Base-by-base conservation (phyloP, 2,329 filamentous ascomycete genomes). In the Colletotrichum lupini region DNA sequence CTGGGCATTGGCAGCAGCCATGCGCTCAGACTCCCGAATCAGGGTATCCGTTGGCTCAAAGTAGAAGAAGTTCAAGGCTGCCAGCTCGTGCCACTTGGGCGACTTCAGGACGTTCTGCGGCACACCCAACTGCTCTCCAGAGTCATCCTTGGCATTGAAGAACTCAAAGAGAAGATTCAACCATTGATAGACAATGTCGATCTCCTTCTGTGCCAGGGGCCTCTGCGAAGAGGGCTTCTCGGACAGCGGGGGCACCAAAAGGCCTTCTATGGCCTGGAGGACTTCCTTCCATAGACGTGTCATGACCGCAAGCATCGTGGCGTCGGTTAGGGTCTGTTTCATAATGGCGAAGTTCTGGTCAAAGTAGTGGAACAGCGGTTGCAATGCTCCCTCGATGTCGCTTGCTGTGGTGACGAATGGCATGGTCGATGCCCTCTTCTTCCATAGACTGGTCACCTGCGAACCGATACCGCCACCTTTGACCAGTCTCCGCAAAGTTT, bases 251-350 rank as follows among this genome's bases (percentile, higher is more conserved):
- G 97, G 97, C 3, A 99, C 96, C 52, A 99, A 89, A 22, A 99
- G 87, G 49, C 90, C 90, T 83, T 99, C 97, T 75, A 98, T 93
- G 1, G 96, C 97, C 77, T 95, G 92, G 19, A 99, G 88, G 0
- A 98, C 95, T 82, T 99, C 97, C 83, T 99, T 99, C 97, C 97
- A 99, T 6, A 99, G 85, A 57, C 97, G 92, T 26, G 95, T 97
- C 97, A 99, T 99, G 78, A 99, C 97, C 81, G 97, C 95, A 77
- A 95, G 92, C 96, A 99, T 98, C n/a, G 97, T 97, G 70, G 95
- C 92, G 71, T 95, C 93, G 1, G 97, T 98, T 69, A 99, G 87
- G 0, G 96, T 98, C 82, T 97, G 92, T 84, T 98, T 98, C 95
- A 99, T 98, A 77, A 98, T 98, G 72, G 95, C 95, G 83, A 99